phyloP scores from a whole-genome alignment of 495 filamentous ascomycete genomes.

The Hypoxylon lienhwacheense region DNA sequence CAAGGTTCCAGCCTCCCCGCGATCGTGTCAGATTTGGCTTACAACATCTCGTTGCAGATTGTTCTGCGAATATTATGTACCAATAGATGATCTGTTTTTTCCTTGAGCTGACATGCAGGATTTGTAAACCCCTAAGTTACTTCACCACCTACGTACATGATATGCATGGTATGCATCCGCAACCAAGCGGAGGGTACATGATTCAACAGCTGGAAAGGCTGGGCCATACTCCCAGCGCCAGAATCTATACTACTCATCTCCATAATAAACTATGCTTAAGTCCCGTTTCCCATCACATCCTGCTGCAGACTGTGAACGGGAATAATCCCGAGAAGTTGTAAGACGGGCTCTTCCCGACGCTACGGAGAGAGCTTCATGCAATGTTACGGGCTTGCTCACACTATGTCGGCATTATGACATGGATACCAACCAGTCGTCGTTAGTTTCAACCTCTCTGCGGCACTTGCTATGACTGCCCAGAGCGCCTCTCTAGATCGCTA shows the following conservation, averaged over 20 bases:
- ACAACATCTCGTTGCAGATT: slow-evolving; percentile 10
- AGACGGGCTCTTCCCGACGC: slow-evolving; percentile 29
- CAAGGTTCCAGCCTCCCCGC: not conserved
- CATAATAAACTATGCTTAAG: slow-evolving; percentile 11
- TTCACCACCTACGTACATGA: not conserved
- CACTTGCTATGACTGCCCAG: slow-evolving; percentile 14
- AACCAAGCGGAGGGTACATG: slow-evolving; percentile 1
- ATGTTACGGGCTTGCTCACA: slow-evolving; percentile 24
- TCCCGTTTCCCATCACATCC: slow-evolving; percentile 18
- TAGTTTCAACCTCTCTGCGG: slow-evolving; percentile 17
- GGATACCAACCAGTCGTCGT: slow-evolving; percentile 16
- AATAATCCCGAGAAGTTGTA: slow-evolving; percentile 32
- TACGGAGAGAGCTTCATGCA: slow-evolving; percentile 26
- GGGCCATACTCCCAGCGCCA: slow-evolving; percentile 4
- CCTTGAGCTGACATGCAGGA: slow-evolving; percentile 18
- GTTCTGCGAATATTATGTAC: not conserved
- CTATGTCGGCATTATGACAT: slow-evolving; percentile 17
- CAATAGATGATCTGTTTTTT: slow-evolving; percentile 7
- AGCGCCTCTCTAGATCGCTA: slow-evolving; percentile 24
- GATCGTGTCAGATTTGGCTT: slow-evolving; percentile 24
- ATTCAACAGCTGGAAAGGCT: slow-evolving; percentile 15
- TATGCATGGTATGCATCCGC: slow-evolving; percentile 5
- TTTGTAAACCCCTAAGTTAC: slow-evolving; percentile 12
- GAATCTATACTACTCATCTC: slow-evolving; percentile 7
- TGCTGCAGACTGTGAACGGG: slow-evolving; percentile 14